Evolutionary conservation across 2,329 filamentous ascomycete genomes (phyloP), one percentile per base, ranked within the genome.

Genomic region (Colletotrichum lentis): DNA sequence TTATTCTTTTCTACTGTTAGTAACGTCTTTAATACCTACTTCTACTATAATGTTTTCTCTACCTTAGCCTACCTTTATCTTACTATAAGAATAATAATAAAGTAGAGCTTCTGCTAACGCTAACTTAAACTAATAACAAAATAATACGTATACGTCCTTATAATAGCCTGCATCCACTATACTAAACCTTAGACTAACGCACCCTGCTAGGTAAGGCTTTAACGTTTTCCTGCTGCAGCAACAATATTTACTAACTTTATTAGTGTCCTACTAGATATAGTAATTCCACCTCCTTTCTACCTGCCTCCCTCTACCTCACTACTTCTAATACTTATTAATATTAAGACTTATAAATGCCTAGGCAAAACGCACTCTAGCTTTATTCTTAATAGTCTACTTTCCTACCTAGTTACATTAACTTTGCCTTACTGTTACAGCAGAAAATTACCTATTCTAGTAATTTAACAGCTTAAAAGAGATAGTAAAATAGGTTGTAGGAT

Each of bases 391-490:
- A 16, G 47, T 5, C 50, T 18, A 14, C 27, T 37, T 37, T 53
- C 3, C 18, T 20, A 53, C 16, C 14, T 6, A 10, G 27, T 37
- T 10, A 7, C 4, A 10, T 53, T 4, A 1, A 53, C 18, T 27
- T 53, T 6, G 27, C 18, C 18, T 37, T 37, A 53, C 27, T 37
- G 5, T 53, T 22, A 53, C 4, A 35, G 31, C 14, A 3, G 27
- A n/a, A 20, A 35, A 53, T 53, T 53, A 8, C 27, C 50, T 35
- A 4, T 53, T 37, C 50, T 37, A 16, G 50, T 53, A 53, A 53
- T 53, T 53, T 53, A 4, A 53, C 18, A 10, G 8, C 27, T 37
- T 27, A 10, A 20, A 11, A 53, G 50, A 53, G 27, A 35, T 37
- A 2, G 3, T 50, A 16, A 8, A 53, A 53, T 53, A n/a, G 14